A percentile compares a stretch with the other conserved stretches of the same genome.
Evolutionary conservation across 768 basidiomycete species (phyloP).

Genomic region (Amanita muscaria): DNA sequence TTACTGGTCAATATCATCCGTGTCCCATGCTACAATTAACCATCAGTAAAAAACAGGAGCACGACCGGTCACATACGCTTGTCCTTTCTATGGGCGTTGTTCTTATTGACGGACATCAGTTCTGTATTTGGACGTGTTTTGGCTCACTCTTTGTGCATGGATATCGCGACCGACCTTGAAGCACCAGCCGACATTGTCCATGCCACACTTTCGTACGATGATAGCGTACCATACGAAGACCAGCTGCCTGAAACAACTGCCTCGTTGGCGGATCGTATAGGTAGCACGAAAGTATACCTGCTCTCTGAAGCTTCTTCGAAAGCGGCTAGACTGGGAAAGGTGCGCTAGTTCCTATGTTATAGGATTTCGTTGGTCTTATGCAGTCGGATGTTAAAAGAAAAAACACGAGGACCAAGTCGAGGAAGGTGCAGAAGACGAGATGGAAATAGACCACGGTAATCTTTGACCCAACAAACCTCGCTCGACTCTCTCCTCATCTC

Average conservation of each 20-base stretch:
- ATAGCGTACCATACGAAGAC: slow-evolving; percentile 47
- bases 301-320: slow-evolving; percentile 56
- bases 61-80: slow-evolving; percentile 59
- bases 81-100: slow-evolving; percentile 86
- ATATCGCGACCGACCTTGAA: no score
- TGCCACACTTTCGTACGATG: slow-evolving; percentile 46
- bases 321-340: slow-evolving; percentile 58
- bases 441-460: slow-evolving; percentile 28
- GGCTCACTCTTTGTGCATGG: slow-evolving; percentile 6
- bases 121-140: not conserved
- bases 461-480: not conserved
- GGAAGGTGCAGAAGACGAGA: slow-evolving; percentile 24
- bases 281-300: slow-evolving; percentile 67
- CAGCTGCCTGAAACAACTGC: slow-evolving; percentile 29
- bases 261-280: slow-evolving; percentile 59
- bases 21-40: slow-evolving; percentile 89
- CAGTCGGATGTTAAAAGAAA: not conserved
- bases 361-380: not conserved
- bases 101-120: slow-evolving; percentile 42
- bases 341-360: slow-evolving; percentile 36
- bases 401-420: slow-evolving; percentile 23
- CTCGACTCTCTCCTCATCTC: not conserved
- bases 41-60: slow-evolving; percentile 11
- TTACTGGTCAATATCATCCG: slow-evolving; percentile 98
- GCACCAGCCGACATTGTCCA: no score